Evolutionary conservation across 2,329 filamentous ascomycete genomes (phyloP).

Genomic region (Sporothrix euskadiensis): DNA sequence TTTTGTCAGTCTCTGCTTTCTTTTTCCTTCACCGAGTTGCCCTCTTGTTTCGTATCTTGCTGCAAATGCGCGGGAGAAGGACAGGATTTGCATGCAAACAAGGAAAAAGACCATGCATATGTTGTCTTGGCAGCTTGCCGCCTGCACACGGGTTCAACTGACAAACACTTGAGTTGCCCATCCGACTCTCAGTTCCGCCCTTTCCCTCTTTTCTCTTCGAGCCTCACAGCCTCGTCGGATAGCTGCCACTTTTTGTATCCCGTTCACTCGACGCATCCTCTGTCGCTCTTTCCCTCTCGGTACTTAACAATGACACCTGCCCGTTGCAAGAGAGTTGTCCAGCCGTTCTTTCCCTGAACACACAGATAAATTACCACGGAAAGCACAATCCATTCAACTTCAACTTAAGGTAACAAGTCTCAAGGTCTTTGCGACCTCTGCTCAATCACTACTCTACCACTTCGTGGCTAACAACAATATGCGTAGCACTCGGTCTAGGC

Average conservation of each 20-base stretch:
- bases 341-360: neutral
- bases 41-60: neutral
- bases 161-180: neutral
- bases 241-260: no score
- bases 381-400: no score
- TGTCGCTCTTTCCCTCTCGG: neutral
- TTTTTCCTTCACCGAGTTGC: neutral
- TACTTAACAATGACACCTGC: neutral
- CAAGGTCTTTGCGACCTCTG: no score
- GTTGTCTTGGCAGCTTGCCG: no score
- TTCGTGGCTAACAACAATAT: no score
- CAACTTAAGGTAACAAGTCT: no score
- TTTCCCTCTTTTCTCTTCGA: neutral
- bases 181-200: neutral
- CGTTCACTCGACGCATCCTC: neutral
- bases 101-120: neutral
- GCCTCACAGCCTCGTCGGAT: neutral
- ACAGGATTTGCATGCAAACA: neutral
- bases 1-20: neutral
- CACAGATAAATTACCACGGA: no score
- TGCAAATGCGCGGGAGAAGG: neutral
- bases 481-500: neutral
- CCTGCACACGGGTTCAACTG: neutral
- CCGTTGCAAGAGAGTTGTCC: neutral
- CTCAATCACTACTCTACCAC: no score